Evolutionary conservation across 2,329 filamentous ascomycete genomes (phyloP).

Genomic region (Coleophoma cylindrospora): DNA sequence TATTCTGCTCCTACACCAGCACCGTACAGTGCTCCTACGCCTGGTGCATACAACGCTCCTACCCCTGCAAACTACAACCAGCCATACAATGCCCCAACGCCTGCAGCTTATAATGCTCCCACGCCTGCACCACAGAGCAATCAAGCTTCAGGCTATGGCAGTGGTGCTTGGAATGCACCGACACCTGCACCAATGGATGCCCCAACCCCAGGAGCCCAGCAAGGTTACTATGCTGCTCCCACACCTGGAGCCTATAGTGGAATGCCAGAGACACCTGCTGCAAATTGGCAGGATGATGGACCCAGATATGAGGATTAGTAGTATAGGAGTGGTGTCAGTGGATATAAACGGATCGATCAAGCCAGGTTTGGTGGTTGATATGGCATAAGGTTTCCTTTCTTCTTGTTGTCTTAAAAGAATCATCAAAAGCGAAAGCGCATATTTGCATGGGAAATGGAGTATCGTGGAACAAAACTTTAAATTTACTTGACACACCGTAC

Average conservation of each 20-base stretch:
- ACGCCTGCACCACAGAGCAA: slow-evolving; percentile 59
- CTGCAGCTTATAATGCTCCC: slow-evolving; percentile 41
- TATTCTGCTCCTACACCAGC: slow-evolving; percentile 41
- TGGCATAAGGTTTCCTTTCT: background rate
- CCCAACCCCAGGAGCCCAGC: slow-evolving; percentile 39
- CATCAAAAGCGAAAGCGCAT: background rate
- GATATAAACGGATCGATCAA: background rate
- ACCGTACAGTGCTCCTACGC: slow-evolving; percentile 40
- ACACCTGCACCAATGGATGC: slow-evolving; percentile 44
- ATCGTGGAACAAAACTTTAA: background rate
- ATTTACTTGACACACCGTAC: no score
- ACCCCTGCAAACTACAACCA: slow-evolving; percentile 37
- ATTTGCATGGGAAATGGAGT: background rate
- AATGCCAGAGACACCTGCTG: slow-evolving; percentile 56
- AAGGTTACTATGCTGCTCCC: slow-evolving; percentile 25
- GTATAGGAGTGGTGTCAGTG: background rate
- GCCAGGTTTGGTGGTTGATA: background rate
- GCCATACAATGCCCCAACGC: slow-evolving; percentile 31
- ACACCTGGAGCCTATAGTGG: slow-evolving; percentile 28
- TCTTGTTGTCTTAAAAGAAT: background rate
- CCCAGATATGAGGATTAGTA: slow-evolving; percentile 32
- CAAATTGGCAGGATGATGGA: slow-evolving; percentile 35
- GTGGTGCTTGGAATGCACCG: slow-evolving; percentile 33
- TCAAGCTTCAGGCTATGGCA: slow-evolving; percentile 55
- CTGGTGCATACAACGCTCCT: slow-evolving; percentile 57